Conservation (phyloP, 106 monocot species). For the Acanthochlamys bracteata region DNA sequence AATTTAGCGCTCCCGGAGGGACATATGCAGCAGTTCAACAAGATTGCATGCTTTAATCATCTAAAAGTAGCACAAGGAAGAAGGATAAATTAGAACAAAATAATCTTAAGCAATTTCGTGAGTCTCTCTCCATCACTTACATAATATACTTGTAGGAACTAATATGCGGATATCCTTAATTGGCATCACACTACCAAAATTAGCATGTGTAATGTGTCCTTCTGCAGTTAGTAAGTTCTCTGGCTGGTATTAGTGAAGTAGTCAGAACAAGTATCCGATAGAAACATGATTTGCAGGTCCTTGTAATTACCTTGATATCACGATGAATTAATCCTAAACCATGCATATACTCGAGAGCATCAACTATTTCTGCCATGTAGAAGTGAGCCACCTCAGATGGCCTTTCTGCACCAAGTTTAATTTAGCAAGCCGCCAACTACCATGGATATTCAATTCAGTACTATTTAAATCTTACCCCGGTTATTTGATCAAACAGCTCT, state of each 20-base stretch:
- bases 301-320: slow-evolving; percentile 69
- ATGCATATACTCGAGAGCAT: slow-evolving; percentile 46
- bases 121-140: slow-evolving; percentile 23
- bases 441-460: too few relatives aligned
- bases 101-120: background rate
- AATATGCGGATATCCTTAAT: slow-evolving; percentile 56
- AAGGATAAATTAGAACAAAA: slow-evolving; percentile 3
- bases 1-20: slow-evolving; percentile 97
- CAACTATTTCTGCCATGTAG: slow-evolving; percentile 41
- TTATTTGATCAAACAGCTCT: slow-evolving; percentile 97
- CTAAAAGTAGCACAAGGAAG: slow-evolving; percentile 22
- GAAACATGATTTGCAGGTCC: background rate
- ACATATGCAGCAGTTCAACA: slow-evolving; percentile 96
- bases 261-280: slow-evolving; percentile 12
- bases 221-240: slow-evolving; percentile 87
- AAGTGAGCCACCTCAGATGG: slow-evolving; percentile 32
- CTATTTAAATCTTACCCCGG: slow-evolving; percentile 75
- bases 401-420: slow-evolving; percentile 28
- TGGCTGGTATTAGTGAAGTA: slow-evolving; percentile 57
- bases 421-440: background rate
- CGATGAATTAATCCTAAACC: slow-evolving; percentile 41
- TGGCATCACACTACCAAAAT: slow-evolving; percentile 96
- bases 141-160: slow-evolving; percentile 70
- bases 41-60: slow-evolving; percentile 89
- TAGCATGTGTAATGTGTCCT: slow-evolving; percentile 94